Conservation (phyloP, 768 basidiomycete species). For the Collybia mongolica region DNA sequence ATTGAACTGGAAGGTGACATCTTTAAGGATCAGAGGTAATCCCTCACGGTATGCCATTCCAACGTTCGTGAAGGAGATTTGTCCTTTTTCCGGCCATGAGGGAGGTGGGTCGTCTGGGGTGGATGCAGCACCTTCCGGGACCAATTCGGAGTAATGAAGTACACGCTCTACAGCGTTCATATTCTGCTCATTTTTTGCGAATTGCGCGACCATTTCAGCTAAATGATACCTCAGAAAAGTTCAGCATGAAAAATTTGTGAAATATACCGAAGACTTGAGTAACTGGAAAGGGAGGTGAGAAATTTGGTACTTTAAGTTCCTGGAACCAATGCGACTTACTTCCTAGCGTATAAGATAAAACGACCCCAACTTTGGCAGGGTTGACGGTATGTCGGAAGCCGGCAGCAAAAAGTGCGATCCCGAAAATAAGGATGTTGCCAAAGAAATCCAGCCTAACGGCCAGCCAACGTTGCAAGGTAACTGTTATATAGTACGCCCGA, state of each 20-base stretch:
- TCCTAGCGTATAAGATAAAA: conserved; percentile 47
- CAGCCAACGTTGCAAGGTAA: conserved; percentile 66
- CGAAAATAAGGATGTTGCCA: conserved; percentile 63
- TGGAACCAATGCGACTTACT: conserved; percentile 30
- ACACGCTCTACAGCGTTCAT: conserved; percentile 75
- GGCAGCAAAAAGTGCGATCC: conserved; percentile 68
- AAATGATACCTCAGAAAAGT: not conserved
- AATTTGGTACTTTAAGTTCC: not conserved
- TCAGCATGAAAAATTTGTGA: not conserved
- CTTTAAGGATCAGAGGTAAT: conserved; percentile 63
- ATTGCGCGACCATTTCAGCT: conserved; percentile 56
- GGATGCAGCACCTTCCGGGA: conserved; percentile 45
- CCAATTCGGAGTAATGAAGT: conserved; percentile 61
- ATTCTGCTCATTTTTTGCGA: conserved; percentile 62
- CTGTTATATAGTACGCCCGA: conserved; percentile 61
- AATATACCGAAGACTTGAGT: conserved; percentile 45
- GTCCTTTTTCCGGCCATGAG: conserved; percentile 51
- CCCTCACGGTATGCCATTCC: conserved; percentile 57
- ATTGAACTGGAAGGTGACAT: conserved; percentile 50
- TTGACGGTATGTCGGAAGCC: conserved; percentile 53
- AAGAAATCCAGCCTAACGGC: conserved; percentile 62
- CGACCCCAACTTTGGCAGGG: conserved; percentile 51
- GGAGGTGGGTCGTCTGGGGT: conserved; percentile 43
- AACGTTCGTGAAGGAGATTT: conserved; percentile 55
- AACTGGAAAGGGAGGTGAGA: conserved; percentile 24